Evolutionary conservation across 2,329 filamentous ascomycete species (phyloP), one percentile per base, ranked within the genome.

Genomic region (Aspergillus candidus): DNA sequence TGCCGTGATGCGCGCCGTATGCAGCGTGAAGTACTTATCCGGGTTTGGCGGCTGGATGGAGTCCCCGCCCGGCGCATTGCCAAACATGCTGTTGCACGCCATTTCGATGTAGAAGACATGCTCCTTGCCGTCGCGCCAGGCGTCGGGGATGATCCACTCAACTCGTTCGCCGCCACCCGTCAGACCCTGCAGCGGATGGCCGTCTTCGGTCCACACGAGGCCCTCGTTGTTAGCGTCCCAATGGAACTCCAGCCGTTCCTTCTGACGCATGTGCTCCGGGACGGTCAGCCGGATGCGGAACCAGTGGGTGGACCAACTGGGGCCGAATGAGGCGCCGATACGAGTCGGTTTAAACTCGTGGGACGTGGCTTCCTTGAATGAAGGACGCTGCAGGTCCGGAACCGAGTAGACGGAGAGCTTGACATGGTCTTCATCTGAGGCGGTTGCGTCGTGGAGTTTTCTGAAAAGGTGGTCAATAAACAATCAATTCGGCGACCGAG

Each of bases 51-150:
- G 89, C 63, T 94, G 87, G 55, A 96, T 97, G 29, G 77, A 81
- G 64, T 94, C 88, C 18, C 88, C 88, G 14, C 84, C 84, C 0
- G 84, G 77, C 0, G 89, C 85, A 64, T 95, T 95, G 56, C 93
- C 93, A 70, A 97, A 97, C 90, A 97, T 97, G 66, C 84, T 83
- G 66, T 98, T 98, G 71, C 93, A 97, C 14, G 93, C 93, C 87
- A 97, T 95, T 71, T 98, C 93, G 52, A 98, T 84, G 66, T 96
- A 98, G 58, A 98, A 86, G 13, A 77, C 81, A 65, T 97, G 90
- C 58, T 89, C 80, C 63, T 91, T 82, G 41, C 88, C 90, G 64
- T 95, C 87, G 49, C 86, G 79, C 70, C 86, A 95, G 12, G 74
- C 73, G 40, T 87, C 74, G 7, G 93, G 91, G 35, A 98, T 75